Percentiles rank a stretch among this genome's conserved stretches.
Evolutionary conservation across 2,329 filamentous ascomycete genomes (phyloP).

Genomic region (Fusarium hainanense): DNA sequence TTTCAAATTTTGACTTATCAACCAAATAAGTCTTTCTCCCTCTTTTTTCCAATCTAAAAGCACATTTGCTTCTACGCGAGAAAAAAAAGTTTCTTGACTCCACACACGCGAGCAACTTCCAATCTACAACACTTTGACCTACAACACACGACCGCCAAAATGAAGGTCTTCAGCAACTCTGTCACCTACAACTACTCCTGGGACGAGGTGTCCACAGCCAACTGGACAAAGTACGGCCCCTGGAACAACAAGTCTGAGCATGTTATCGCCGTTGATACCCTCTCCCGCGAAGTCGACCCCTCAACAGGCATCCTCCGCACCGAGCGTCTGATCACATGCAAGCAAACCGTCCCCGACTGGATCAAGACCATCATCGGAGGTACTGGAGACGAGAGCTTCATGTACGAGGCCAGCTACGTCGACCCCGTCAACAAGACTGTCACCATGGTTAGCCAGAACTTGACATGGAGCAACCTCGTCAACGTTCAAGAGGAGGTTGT

Average conservation of each 20-base stretch:
- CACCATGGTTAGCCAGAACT: constrained; percentile 95
- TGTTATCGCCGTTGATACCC: constrained; percentile 93
- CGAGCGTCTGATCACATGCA: constrained; percentile 71
- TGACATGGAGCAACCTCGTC: constrained; percentile 91
- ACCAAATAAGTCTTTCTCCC: background rate
- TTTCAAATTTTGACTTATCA: constrained; percentile 11
- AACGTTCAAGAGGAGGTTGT: constrained; percentile 92
- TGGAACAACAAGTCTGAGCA: constrained; percentile 99
- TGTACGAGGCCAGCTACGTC: constrained; percentile 96
- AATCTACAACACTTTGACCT: constrained; percentile 7
- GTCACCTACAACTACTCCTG: constrained; percentile 98
- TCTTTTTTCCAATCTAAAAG: constrained; percentile 11
- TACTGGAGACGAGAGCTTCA: constrained; percentile 81
- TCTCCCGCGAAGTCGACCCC: constrained; percentile 73
- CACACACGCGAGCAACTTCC: constrained; percentile 23
- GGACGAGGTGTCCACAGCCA: constrained; percentile 96
- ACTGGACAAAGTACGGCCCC: constrained; percentile 98
- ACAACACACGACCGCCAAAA: constrained; percentile 54
- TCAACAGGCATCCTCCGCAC: constrained; percentile 70
- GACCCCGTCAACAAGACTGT: constrained; percentile 85
- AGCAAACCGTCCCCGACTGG: constrained; percentile 78
- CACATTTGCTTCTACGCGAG: background rate
- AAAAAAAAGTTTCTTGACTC: constrained; percentile 40
- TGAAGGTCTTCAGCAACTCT: constrained; percentile 95
- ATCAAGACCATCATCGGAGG: constrained; percentile 80